These are phyloP conservation scores for Theileria parva DNA, from an alignment of 169 alveolate genomes.

Conservation along the genomic window DNA sequence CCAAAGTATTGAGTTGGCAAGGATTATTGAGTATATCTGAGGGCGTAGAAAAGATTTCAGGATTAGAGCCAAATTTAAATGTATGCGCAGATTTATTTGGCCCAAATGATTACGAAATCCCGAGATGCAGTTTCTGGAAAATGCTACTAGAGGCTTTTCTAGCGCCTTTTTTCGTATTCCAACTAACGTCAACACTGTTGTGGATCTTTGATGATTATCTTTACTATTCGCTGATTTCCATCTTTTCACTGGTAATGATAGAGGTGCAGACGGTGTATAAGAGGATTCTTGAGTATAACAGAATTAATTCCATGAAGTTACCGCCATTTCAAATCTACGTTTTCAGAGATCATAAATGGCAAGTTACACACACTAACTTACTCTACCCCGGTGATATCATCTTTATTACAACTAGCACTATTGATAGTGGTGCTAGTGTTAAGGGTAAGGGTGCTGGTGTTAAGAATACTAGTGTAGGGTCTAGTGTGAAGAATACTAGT, in stretches of 20 bases:
- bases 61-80: slow-evolving; percentile 45
- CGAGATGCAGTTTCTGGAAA: slow-evolving; percentile 88
- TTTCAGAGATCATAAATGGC: slow-evolving; percentile 88
- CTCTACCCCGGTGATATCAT: slow-evolving; percentile 94
- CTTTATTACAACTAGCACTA: slow-evolving; percentile 51
- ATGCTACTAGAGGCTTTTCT: slow-evolving; percentile 90
- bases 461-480: slow-evolving; percentile 27
- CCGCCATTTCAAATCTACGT: slow-evolving; percentile 86
- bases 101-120: slow-evolving; percentile 88
- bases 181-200: slow-evolving; percentile 89
- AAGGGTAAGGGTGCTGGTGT: not conserved
- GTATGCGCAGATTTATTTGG: slow-evolving; percentile 80
- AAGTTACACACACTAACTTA: slow-evolving; percentile 79
- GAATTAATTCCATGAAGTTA: slow-evolving; percentile 84
- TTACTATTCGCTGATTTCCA: slow-evolving; percentile 89
- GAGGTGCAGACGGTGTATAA: slow-evolving; percentile 83
- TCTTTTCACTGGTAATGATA: slow-evolving; percentile 82
- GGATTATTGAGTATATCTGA: slow-evolving; percentile 58
- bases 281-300: slow-evolving; percentile 76
- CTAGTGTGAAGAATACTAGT: not conserved
- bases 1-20: slow-evolving; percentile 58
- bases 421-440: slow-evolving; percentile 12
- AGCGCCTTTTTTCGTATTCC: slow-evolving; percentile 96
- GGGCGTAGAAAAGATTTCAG: not conserved
- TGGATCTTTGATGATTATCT: slow-evolving; percentile 97